Evolutionary conservation across 495 filamentous ascomycete genomes (phyloP), one percentile per base, ranked within the genome.

Genomic region (Penicillium steckii): DNA sequence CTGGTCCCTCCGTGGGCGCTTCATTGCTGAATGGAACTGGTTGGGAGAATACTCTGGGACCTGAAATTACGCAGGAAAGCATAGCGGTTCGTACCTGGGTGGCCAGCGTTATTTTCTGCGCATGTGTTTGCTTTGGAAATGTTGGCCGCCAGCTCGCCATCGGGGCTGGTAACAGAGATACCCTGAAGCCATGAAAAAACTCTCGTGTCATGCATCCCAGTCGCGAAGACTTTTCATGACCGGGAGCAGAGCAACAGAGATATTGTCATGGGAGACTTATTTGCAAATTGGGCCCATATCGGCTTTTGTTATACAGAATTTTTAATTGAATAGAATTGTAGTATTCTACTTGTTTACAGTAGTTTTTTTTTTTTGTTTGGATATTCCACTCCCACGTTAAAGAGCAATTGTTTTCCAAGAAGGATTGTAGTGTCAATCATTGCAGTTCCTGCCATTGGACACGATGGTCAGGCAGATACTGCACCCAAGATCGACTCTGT

Each of bases 61-160:
- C 80, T 6, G 60, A 84, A 2, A 73, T 89, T 6, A 86, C 80
- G 35, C 83, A 87, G 54, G 91, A 95, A 67, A 86, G 75, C 49
- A 71, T 96, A 19, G 93, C 88, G 10, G 85, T 86, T 29, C 80
- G 81, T 24, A 89, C 90, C 8, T 98, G 94, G 93, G 83, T 96
- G 56, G 77, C 90, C 23, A 95, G 88, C 65, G 91, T 97, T 26
- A 65, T 98, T 57, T 98, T 97, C 73, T 96, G 94, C 67, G 89
- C 85, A 45, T 90, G 89, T 55, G 85, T 97, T 23, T 97, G 91
- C 70, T 97, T 98, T 79, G 94, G 94, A 21, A 97, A 96, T 68
- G 88, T 97, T 60, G 94, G 94, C 8, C 76, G 94, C 55, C 77
- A 90, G 66, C 72, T 97, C 49, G 86, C 88, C 26, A 69, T 78